Percentiles rank a stretch among this genome's conserved stretches.
These are phyloP conservation scores for Floccularia luteovirens DNA, from an alignment of 768 basidiomycete species.

Conservation along the genomic window DNA sequence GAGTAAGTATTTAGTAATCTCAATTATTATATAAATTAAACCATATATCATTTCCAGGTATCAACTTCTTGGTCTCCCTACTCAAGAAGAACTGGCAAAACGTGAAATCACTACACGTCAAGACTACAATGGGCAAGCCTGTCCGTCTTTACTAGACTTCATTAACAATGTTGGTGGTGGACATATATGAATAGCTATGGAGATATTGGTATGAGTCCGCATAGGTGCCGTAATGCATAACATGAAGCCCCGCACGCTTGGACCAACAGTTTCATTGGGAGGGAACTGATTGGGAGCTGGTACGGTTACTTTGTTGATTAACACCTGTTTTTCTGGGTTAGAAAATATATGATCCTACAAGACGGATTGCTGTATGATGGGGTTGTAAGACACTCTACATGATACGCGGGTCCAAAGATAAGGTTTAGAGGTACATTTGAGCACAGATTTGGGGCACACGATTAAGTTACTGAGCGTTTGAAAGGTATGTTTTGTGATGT, in stretches of 20 bases:
- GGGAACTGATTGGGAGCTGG: slow-evolving; percentile 90
- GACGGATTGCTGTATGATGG: too few species aligned
- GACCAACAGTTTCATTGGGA: slow-evolving; percentile 80
- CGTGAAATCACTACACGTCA: slow-evolving; percentile 97
- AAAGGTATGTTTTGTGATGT: too few species aligned
- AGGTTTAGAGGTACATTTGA: too few species aligned
- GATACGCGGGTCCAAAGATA: too few species aligned
- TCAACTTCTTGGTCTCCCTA: slow-evolving; percentile 99
- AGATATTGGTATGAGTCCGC: too few species aligned
- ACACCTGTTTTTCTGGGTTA: neutral
- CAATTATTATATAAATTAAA: slow-evolving; percentile 3
- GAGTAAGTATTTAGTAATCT: slow-evolving; percentile 38
- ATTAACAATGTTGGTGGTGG: too few species aligned
- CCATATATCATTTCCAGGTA: slow-evolving; percentile 42
- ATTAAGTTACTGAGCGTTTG: too few species aligned
- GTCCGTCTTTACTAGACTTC: slow-evolving; percentile 80
- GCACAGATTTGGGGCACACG: too few species aligned
- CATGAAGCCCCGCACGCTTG: slow-evolving; percentile 98
- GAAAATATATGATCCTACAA: too few species aligned
- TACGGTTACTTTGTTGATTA: slow-evolving; percentile 13
- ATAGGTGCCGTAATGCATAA: slow-evolving; percentile 65
- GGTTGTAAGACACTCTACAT: too few species aligned
- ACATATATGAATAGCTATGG: neutral
- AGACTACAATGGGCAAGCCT: slow-evolving; percentile 99
- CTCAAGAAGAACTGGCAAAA: slow-evolving; percentile 99